phyloP scores from a whole-genome alignment of 768 basidiomycete genomes.

The Podaxis pistillaris region DNA sequence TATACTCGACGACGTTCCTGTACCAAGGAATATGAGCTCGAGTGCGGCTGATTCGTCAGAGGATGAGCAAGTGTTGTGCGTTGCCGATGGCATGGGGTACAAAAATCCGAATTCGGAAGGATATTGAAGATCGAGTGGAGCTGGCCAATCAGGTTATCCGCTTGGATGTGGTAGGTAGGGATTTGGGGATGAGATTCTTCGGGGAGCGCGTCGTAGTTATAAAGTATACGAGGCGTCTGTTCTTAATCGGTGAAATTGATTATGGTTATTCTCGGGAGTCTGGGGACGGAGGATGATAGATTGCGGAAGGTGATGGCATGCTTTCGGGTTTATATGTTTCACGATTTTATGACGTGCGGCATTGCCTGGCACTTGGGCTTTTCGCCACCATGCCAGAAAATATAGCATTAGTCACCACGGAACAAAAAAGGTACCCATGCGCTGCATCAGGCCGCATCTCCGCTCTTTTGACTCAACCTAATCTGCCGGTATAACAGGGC shows the following conservation, averaged over 20 bases:
- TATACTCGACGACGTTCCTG: slow-evolving; percentile 74
- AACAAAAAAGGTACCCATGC: neutral
- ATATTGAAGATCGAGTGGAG: neutral
- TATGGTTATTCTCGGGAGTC: slow-evolving; percentile 1
- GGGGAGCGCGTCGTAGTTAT: neutral
- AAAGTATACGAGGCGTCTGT: neutral
- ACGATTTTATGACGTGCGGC: neutral
- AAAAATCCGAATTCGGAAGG: neutral
- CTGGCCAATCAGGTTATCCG: neutral
- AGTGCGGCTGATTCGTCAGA: slow-evolving; percentile 12
- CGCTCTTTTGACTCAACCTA: neutral
- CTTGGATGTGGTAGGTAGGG: neutral
- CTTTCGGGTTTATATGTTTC: neutral
- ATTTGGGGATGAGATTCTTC: neutral
- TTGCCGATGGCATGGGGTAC: neutral
- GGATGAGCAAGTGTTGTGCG: neutral
- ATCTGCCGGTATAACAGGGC: neutral
- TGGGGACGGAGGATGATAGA: neutral
- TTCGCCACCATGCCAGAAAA: neutral
- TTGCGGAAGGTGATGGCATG: neutral
- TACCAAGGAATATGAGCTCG: slow-evolving; percentile 82
- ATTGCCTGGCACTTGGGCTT: neutral
- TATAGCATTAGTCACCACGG: slow-evolving; percentile 10
- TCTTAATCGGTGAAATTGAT: slow-evolving; percentile 5
- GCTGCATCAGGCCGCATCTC: neutral